Evolutionary conservation across 1,139 yeast species (phyloP).

Genomic region (Debaryomyces subglobosus): DNA sequence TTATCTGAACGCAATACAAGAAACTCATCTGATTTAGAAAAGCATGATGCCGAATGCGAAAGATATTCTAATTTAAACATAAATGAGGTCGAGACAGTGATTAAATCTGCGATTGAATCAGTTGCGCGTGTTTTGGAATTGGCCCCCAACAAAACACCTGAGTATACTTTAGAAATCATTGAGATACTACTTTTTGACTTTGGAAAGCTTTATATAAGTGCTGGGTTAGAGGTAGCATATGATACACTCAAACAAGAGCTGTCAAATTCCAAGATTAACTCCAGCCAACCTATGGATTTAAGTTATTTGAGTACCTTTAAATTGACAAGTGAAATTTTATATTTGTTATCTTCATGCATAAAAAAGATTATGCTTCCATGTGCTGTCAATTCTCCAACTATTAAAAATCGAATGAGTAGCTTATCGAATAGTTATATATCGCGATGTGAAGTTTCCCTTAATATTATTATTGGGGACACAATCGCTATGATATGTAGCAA

Average conservation of each 20-base stretch:
- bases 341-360: slow-evolving; percentile 69
- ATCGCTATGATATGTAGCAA: slow-evolving; percentile 53
- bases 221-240: slow-evolving; percentile 74
- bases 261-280: slow-evolving; percentile 24
- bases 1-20: slow-evolving; percentile 28
- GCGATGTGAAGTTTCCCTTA: slow-evolving; percentile 70
- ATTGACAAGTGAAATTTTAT: slow-evolving; percentile 63
- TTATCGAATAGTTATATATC: slow-evolving; percentile 69
- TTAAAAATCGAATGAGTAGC: slow-evolving; percentile 64
- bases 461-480: slow-evolving; percentile 64
- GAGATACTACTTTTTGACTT: slow-evolving; percentile 70
- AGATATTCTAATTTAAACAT: slow-evolving; percentile 41
- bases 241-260: slow-evolving; percentile 39
- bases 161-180: slow-evolving; percentile 65
- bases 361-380: slow-evolving; percentile 75
- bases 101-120: slow-evolving; percentile 77
- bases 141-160: slow-evolving; percentile 64
- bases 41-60: slow-evolving; percentile 25
- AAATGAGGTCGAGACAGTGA: slow-evolving; percentile 59
- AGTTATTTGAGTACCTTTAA: slow-evolving; percentile 55
- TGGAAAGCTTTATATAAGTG: slow-evolving; percentile 74
- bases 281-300: slow-evolving; percentile 37
- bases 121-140: slow-evolving; percentile 79
- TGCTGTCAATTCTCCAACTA: slow-evolving; percentile 61
- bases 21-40: slow-evolving; percentile 25